A percentile compares a stretch with the other conserved stretches of the same genome.
phyloP scores from a whole-genome alignment of 331 rosid genomes.

The Phaseolus coccineus region DNA sequence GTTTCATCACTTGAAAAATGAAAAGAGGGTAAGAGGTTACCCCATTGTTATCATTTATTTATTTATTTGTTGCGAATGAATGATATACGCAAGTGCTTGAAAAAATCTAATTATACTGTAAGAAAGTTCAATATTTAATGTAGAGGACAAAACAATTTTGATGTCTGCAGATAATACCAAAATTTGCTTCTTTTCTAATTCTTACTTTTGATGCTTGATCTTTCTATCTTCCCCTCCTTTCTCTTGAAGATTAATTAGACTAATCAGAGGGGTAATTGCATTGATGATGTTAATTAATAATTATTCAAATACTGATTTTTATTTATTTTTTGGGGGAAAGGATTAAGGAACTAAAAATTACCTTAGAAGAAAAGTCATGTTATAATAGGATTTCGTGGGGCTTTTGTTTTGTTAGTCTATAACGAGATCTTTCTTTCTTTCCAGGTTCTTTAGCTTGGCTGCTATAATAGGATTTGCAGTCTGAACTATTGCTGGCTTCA shows the following conservation, averaged over 20 bases:
- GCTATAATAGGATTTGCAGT: slow-evolving; percentile 34
- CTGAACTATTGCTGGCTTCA: slow-evolving; percentile 49
- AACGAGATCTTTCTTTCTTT: slow-evolving; percentile 22
- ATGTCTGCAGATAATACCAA: slow-evolving; percentile 2
- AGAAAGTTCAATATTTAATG: not conserved
- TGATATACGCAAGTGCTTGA: slow-evolving; percentile 9
- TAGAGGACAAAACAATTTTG: not conserved
- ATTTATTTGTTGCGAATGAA: not conserved
- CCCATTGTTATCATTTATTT: not conserved
- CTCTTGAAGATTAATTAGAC: slow-evolving; percentile 6
- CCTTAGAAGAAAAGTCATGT: not conserved
- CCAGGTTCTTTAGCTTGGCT: slow-evolving; percentile 42
- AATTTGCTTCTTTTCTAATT: not conserved
- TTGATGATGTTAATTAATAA: not conserved
- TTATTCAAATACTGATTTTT: not conserved
- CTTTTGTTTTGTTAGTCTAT: slow-evolving; percentile 17
- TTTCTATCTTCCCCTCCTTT: not conserved
- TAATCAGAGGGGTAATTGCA: slow-evolving; percentile 14
- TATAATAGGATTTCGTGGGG: not conserved
- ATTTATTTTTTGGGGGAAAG: not conserved
- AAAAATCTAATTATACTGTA: not conserved
- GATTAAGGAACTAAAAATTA: slow-evolving; percentile 10
- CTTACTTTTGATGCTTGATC: not conserved
- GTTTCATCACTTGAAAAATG: slow-evolving; percentile 17
- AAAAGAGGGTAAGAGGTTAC: not conserved